phyloP scores from a whole-genome alignment of 148 eudicot species.

The Rhododendron mucronatum region DNA sequence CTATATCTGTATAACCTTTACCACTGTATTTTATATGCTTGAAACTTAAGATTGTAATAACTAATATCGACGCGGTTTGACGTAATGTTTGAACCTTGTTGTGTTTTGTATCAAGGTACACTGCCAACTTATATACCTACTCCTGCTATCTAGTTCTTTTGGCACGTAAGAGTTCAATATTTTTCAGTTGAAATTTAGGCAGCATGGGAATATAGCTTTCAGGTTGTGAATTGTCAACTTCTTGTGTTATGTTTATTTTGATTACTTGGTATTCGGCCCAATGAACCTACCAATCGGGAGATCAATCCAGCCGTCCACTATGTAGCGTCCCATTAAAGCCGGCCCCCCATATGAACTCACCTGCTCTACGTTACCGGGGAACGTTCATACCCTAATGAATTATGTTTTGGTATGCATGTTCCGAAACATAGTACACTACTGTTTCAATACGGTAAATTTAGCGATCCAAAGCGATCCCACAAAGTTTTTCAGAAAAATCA shows the following conservation, averaged over 20 bases:
- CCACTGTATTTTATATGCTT: neutral
- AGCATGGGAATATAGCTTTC: neutral
- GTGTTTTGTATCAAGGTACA: neutral
- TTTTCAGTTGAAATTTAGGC: neutral
- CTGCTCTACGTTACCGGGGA: neutral
- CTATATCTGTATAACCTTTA: neutral
- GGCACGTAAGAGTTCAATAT: too few species aligned
- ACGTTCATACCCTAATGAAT: too few species aligned
- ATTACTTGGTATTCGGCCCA: neutral
- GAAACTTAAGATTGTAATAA: slow-evolving; percentile 7
- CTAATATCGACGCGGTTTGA: neutral
- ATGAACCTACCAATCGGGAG: neutral
- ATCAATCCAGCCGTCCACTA: neutral
- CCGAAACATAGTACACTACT: neutral
- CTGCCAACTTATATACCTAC: neutral
- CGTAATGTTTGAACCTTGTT: neutral
- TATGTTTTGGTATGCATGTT: neutral
- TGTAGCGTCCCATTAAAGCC: neutral
- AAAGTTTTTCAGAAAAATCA: too few species aligned
- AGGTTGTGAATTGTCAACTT: neutral
- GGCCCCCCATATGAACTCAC: neutral
- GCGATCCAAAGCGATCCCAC: neutral
- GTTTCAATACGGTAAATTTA: neutral
- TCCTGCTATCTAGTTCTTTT: neutral
- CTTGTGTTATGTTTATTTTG: neutral